Base-by-base conservation (phyloP, 225 moss, liverwort and hornwort genomes). In the Sphagnum contortum region DNA sequence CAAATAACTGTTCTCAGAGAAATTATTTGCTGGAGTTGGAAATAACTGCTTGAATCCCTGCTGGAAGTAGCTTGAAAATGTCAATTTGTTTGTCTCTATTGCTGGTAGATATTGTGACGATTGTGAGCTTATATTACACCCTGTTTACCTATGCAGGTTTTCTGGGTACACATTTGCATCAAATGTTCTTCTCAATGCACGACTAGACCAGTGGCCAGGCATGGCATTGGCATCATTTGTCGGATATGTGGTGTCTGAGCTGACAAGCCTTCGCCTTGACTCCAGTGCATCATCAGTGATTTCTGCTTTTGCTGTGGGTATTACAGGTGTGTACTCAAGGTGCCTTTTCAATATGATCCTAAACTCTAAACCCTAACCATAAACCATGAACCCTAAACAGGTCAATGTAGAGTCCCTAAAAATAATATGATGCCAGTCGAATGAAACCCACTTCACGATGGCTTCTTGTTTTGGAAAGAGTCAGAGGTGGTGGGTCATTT, bases 221-320 rank as follows among this genome's bases (percentile, higher is more conserved):
- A 91, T 91, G 90, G 72, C 80, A 47, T 9, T 83, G 0, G 76
- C 83, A 29, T 83, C 88, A 2, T 85, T 83, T 5, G 88, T 88
- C 51, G 90, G 88, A 44, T 72, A 79, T 49, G 72, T 86, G 44
- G 64, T 76, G 48, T 81, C 80, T 3, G 72, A 76, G 55, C 12
- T 64, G 12, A 80, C 87, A 8, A 63, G 78, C 29, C 14, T 64
- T 57, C 70, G 64, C 63, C 81, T 83, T 45, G 69, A 70, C 5
- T 74, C 79, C 2, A 87, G 81, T 53, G 73, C 70, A 0, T 83
- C 89, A 0, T 83, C 83, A 9, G 79, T 89, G 1, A 64, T 89
- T 59, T 83, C 89, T 12, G 83, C 89, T 44, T 89, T 89, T n/a
- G 81, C 81, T 51, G 83, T 89, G 2, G 89, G 87, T 55, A 76